Evolutionary conservation across 2,329 filamentous ascomycete species (phyloP), one percentile per base, ranked within the genome.

Genomic region (Westerdykella aurantiaca): DNA sequence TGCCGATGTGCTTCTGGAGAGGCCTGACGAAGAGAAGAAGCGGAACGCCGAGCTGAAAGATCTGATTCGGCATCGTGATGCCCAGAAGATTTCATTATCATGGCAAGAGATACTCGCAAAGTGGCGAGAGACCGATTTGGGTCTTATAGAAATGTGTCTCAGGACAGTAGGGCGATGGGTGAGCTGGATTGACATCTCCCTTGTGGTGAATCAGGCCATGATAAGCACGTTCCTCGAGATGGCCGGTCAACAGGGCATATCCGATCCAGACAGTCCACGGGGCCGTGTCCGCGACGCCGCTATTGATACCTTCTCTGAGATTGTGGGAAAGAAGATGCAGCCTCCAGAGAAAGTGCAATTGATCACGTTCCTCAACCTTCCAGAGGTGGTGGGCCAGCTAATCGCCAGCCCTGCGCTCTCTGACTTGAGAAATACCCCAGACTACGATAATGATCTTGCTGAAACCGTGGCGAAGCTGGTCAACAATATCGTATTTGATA

Each of bases 261-360:
- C 51, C 69, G 76, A 57, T 70, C 80, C 58, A 67, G 78, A 62
- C 75, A 86, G 67, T 45, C 66, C 68, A 37, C 65, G 69, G 46
- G 88, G 94, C 63, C 86, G 83, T 64, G 85, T 95, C 51, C 82
- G 90, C 51, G 86, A 95, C 70, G 86, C 89, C 14, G 91, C 93
- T 41, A 88, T 97, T 56, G 89, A 96, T 60, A 89, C 93, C 22
- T 85, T 98, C 63, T 95, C 88, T 5, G 91, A 98, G 70, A 95
- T 95, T 55, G 87, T 95, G 45, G 86, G 84, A 66, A 98, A 98
- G 77, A 97, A 97, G 75, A 98, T 98, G 93, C 88, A 88, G 58
- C 78, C 89, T 1, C 76, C 80, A 31, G 91, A 97, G 72, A 98
- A 98, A 77, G 85, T 95, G 57, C 85, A 94, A 58, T 83, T 98